Evolutionary conservation across 2,329 filamentous ascomycete species (phyloP).

Genomic region (Fusarium caatingaense): DNA sequence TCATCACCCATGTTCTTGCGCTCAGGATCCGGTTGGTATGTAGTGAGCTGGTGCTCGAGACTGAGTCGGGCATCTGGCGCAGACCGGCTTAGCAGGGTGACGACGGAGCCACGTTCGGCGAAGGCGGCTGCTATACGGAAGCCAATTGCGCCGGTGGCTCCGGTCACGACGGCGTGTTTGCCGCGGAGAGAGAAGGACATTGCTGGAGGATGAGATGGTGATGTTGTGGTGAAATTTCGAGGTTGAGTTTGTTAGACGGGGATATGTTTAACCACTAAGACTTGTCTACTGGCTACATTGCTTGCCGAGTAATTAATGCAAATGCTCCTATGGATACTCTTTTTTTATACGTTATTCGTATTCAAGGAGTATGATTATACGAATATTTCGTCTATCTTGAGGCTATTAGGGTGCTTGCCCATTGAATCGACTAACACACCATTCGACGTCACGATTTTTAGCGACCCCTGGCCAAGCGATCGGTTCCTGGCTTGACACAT

Average conservation of each 20-base stretch:
- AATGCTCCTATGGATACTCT: no score
- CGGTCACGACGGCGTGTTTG: slow-evolving; percentile 72
- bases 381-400: neutral
- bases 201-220: slow-evolving; percentile 3
- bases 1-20: neutral
- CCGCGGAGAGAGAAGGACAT: slow-evolving; percentile 55
- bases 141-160: slow-evolving; percentile 78
- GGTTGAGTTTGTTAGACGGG: slow-evolving; percentile 2
- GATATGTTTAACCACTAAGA: neutral
- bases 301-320: neutral
- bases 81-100: slow-evolving; percentile 71
- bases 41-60: slow-evolving; percentile 49
- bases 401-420: neutral
- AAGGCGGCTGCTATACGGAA: slow-evolving; percentile 74
- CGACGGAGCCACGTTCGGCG: slow-evolving; percentile 68
- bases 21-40: slow-evolving; percentile 34
- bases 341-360: no score
- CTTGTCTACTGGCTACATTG: neutral
- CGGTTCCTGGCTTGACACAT: slow-evolving; percentile 31
- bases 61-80: slow-evolving; percentile 58
- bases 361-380: neutral
- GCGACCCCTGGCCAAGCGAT: slow-evolving; percentile 15
- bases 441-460: slow-evolving; percentile 19
- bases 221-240: slow-evolving; percentile 16
- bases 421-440: neutral